phyloP scores from a whole-genome alignment of 1,284 basidiomycete species.

The Tylopilus sp. region DNA sequence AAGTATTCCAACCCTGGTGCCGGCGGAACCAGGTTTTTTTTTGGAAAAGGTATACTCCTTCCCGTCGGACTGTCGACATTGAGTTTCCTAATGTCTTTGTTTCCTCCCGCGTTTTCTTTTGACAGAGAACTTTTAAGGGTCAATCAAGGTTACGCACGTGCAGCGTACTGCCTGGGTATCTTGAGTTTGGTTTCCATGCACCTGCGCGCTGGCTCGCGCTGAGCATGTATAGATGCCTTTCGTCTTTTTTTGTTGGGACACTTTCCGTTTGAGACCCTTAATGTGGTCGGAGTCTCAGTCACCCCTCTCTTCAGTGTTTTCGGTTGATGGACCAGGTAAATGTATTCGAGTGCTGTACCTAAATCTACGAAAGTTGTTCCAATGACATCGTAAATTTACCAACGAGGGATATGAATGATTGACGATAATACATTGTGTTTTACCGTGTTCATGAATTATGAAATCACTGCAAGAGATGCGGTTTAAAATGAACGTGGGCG shows the following conservation, averaged over 20 bases:
- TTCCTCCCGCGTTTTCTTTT: neutral
- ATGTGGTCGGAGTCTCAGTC: neutral
- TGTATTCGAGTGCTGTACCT: neutral
- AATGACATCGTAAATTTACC: neutral
- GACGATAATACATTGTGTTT: conserved; percentile 1
- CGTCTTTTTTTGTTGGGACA: too few relatives aligned
- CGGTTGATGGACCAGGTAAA: neutral
- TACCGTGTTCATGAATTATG: neutral
- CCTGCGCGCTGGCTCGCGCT: conserved; percentile 6
- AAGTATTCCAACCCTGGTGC: conserved; percentile 79
- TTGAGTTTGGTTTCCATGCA: neutral
- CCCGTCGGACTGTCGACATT: neutral
- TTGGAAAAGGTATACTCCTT: conserved; percentile 63
- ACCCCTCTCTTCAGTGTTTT: neutral
- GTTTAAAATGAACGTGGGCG: conserved; percentile 1
- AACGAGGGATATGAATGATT: neutral
- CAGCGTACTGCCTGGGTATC: neutral
- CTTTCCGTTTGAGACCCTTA: too few relatives aligned
- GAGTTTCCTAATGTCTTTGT: conserved; percentile 1
- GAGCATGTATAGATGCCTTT: neutral
- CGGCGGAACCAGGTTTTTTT: conserved; percentile 81
- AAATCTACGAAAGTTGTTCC: neutral
- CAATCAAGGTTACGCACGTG: neutral
- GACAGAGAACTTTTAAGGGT: conserved; percentile 28
- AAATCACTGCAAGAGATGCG: neutral